Conservation (phyloP, 2,329 filamentous ascomycete genomes). For the Arthroderma sp. region DNA sequence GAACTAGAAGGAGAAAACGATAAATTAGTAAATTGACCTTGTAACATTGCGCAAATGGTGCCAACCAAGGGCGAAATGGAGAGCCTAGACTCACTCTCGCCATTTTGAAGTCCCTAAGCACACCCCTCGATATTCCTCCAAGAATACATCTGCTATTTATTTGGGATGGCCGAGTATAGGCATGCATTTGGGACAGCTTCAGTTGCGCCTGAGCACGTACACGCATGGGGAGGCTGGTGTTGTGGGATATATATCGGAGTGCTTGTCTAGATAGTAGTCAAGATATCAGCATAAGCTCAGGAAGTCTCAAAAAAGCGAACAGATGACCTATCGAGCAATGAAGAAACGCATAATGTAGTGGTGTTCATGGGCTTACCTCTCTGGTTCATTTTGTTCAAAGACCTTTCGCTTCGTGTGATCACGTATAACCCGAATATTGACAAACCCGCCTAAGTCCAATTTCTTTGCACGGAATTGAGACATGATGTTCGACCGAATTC, state of each 20-base stretch:
- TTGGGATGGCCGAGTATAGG: slow-evolving; percentile 85
- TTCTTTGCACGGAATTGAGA: slow-evolving; percentile 82
- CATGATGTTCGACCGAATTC: slow-evolving; percentile 38
- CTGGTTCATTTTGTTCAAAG: slow-evolving; percentile 72
- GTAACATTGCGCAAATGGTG: background rate
- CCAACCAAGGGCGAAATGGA: background rate
- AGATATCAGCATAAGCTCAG: background rate
- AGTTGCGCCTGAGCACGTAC: slow-evolving; percentile 85
- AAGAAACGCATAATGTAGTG: background rate
- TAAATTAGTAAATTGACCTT: slow-evolving; percentile 15
- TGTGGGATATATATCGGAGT: slow-evolving; percentile 83
- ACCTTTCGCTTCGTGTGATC: slow-evolving; percentile 96
- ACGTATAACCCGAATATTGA: slow-evolving; percentile 77
- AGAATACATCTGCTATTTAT: slow-evolving; percentile 88
- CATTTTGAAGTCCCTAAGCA: slow-evolving; percentile 89
- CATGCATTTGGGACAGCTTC: slow-evolving; percentile 87
- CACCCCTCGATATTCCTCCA: slow-evolving; percentile 77
- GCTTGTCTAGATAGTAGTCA: slow-evolving; percentile 55
- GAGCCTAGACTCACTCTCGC: slow-evolving; percentile 56
- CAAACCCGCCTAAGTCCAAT: slow-evolving; percentile 75
- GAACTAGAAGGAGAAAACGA: slow-evolving; percentile 46
- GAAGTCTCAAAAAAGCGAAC: background rate
- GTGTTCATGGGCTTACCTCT: slow-evolving; percentile 53
- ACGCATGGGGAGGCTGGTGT: slow-evolving; percentile 70
- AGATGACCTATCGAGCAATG: background rate